Evolutionary conservation across 139 green algal genomes (phyloP), one percentile per base, ranked within the genome.

Genomic region (Tetratostichococcus sp.): DNA sequence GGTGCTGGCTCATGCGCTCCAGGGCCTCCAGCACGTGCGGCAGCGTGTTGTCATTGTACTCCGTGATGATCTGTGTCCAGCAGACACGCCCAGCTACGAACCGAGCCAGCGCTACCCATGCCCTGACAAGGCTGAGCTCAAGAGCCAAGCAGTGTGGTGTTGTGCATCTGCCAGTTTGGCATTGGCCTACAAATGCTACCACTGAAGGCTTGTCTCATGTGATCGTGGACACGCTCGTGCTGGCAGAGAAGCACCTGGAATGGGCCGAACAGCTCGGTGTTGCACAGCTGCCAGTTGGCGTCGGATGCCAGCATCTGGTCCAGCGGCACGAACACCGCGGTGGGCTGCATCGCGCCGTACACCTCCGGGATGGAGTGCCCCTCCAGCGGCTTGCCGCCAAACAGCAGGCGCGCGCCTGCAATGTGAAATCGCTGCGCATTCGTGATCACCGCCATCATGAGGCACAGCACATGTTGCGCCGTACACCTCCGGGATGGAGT

Each of bases 211-310:
- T n/a, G n/a, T n/a, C n/a, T n/a, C n/a, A n/a, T n/a, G n/a, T n/a
- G n/a, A n/a, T n/a, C n/a, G n/a, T n/a, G n/a, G n/a, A n/a, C n/a
- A n/a, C n/a, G n/a, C n/a, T n/a, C n/a, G n/a, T n/a, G n/a, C n/a
- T n/a, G n/a, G n/a, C n/a, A n/a, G n/a, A n/a, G n/a, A n/a, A n/a
- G n/a, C n/a, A 94, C 93, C 84, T 98, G 94, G 71, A 99, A 89
- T 28, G 95, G 95, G 1, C 95, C 95, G 86, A 99, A 99, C 30
- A 99, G 87, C 84, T 99, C 95, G 1, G 87, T 98, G 25, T 93
- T 98, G 11, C 83, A 91, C 28, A 81, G 70, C 43, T 89, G 77
- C 43, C 96, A 98, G 82, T 90, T 79, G 32, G 86, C 85, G 25
- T 84, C 75, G 17, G 71, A 76, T 28, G 83, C 81, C 6, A 92